These are phyloP conservation scores for Lasiodiplodia hormozganensis DNA, from an alignment of 2,329 filamentous ascomycete genomes.

Conservation along the genomic window DNA sequence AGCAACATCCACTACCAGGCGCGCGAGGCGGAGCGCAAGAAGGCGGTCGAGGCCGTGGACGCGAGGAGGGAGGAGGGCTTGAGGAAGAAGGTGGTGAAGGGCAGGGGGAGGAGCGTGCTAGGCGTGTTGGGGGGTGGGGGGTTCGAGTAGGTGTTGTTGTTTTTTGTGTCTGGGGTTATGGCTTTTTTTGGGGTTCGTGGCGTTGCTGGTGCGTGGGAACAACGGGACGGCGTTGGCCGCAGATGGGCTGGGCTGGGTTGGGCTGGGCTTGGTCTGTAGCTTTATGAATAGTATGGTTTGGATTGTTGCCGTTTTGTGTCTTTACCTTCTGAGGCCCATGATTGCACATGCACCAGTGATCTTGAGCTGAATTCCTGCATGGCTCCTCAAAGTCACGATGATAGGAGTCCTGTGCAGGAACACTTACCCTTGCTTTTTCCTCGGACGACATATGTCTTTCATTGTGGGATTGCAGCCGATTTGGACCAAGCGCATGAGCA, in stretches of 20 bases:
- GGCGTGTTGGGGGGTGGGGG: slow-evolving; percentile 40
- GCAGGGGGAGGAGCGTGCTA: slow-evolving; percentile 43
- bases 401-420: too few species aligned
- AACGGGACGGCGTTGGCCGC: too few species aligned
- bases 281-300: background rate
- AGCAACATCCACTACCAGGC: slow-evolving; percentile 67
- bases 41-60: slow-evolving; percentile 59
- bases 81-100: slow-evolving; percentile 49
- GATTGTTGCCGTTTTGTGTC: background rate
- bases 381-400: too few species aligned
- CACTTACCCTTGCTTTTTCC: too few species aligned
- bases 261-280: background rate
- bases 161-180: background rate
- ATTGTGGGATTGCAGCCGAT: too few species aligned
- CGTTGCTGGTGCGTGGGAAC: background rate
- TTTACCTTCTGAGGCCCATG: background rate
- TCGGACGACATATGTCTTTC: too few species aligned
- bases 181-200: background rate
- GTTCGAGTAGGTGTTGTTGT: slow-evolving; percentile 40
- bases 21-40: slow-evolving; percentile 62
- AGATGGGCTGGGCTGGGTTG: background rate
- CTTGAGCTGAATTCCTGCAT: too few species aligned
- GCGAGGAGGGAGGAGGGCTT: slow-evolving; percentile 58
- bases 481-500: too few species aligned
- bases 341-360: too few species aligned